These are phyloP conservation scores for Saccharomyces hybrid DNA, from an alignment of 1,139 yeast species.

Conservation along the genomic window DNA sequence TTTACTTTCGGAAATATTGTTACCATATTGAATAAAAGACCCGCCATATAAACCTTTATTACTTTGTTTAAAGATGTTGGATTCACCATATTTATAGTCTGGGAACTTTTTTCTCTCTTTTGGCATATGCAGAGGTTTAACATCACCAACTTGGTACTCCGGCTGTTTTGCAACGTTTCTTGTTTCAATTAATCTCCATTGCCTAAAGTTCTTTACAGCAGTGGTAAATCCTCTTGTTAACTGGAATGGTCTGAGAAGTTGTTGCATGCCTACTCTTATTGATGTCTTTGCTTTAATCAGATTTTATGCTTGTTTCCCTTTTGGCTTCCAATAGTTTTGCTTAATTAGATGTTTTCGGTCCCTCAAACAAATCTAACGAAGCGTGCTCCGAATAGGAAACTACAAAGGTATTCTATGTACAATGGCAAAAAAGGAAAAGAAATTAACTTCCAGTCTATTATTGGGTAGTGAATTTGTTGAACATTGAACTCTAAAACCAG, in stretches of 20 bases:
- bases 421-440: neutral
- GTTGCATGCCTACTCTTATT: neutral
- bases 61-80: slow-evolving; percentile 71
- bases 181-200: slow-evolving; percentile 37
- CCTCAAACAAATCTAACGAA: neutral
- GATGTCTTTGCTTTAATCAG: neutral
- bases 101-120: slow-evolving; percentile 49
- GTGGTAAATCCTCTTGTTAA: slow-evolving; percentile 8
- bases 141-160: slow-evolving; percentile 39
- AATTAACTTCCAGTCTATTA: neutral
- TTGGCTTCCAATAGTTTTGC: neutral
- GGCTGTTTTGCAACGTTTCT: slow-evolving; percentile 36
- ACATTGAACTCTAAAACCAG: neutral
- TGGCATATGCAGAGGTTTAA: slow-evolving; percentile 44
- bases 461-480: neutral
- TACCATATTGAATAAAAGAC: slow-evolving; percentile 67
- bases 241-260: neutral
- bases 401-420: slow-evolving; percentile 3
- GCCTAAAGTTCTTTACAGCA: slow-evolving; percentile 19
- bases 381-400: slow-evolving; percentile 10
- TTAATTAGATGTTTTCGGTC: neutral
- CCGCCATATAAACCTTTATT: slow-evolving; percentile 90
- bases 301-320: neutral
- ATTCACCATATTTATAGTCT: slow-evolving; percentile 74
- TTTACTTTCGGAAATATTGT: slow-evolving; percentile 68